Percentiles rank a stretch among this genome's conserved stretches.
Conservation (phyloP, 805 yeast genomes). For the Kodamaea hsintzibuensis region DNA sequence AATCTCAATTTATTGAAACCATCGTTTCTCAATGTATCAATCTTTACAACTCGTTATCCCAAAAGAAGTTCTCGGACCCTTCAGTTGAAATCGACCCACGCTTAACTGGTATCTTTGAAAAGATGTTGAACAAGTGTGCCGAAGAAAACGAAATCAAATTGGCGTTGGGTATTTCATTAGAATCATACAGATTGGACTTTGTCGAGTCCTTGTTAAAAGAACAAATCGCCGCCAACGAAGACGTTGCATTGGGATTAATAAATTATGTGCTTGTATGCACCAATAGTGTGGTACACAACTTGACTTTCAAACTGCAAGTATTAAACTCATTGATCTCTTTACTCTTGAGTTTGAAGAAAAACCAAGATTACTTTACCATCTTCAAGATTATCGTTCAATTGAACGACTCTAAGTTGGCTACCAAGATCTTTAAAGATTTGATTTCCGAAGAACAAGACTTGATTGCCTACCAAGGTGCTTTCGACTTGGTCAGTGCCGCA, state of each 20-base stretch:
- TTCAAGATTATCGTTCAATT: conserved; percentile 87
- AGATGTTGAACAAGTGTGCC: conserved; percentile 82
- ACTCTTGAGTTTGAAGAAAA: conserved; percentile 50
- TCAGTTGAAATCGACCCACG: conserved; percentile 53
- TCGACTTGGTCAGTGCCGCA: conserved; percentile 89
- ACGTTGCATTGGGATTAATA: conserved; percentile 53
- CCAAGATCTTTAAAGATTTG: conserved; percentile 63
- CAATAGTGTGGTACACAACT: conserved; percentile 63
- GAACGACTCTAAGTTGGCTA: conserved; percentile 73
- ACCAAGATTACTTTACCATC: conserved; percentile 80
- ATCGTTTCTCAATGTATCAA: conserved; percentile 92
- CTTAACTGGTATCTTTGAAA: conserved; percentile 72
- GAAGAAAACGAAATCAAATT: conserved; percentile 68
- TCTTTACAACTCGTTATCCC: conserved; percentile 69
- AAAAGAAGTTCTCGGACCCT: conserved; percentile 34
- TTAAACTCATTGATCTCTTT: conserved; percentile 63
- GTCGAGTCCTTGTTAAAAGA: conserved; percentile 57
- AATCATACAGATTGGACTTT: conserved; percentile 82
- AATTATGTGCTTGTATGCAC: conserved; percentile 77
- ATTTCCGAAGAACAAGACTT: conserved; percentile 50
- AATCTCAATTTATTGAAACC: conserved; percentile 88
- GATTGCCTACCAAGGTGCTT: conserved; percentile 89
- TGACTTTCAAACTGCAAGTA: conserved; percentile 64
- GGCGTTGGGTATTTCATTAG: conserved; percentile 89
- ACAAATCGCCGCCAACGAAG: conserved; percentile 46